Evolutionary conservation across 108 stramenopile genomes (phyloP).

Genomic region (Stephanodiscus minutulus): DNA sequence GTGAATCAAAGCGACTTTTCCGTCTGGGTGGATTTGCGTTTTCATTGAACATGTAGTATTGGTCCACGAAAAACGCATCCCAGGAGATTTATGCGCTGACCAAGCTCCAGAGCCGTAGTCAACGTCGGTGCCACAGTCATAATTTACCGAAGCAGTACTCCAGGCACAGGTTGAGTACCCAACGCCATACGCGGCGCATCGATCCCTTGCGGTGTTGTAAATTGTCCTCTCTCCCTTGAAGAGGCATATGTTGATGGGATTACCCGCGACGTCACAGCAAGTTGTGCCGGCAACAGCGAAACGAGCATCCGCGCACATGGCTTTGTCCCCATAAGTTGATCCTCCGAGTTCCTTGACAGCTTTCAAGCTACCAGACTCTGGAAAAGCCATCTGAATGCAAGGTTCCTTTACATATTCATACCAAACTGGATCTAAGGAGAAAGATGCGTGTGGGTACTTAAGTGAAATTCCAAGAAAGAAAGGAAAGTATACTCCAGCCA

Average conservation of each 20-base stretch:
- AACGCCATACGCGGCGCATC: slow-evolving; percentile 20
- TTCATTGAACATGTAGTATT: slow-evolving; percentile 40
- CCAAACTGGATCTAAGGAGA: slow-evolving; percentile 13
- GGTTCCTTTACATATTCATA: slow-evolving; percentile 37
- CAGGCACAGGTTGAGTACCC: slow-evolving; percentile 34
- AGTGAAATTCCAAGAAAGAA: background rate
- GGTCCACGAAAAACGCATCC: slow-evolving; percentile 54
- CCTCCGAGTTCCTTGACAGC: slow-evolving; percentile 34
- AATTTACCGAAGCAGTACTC: slow-evolving; percentile 18
- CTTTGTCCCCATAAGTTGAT: slow-evolving; percentile 28
- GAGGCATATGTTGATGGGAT: slow-evolving; percentile 29
- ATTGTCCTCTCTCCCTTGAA: slow-evolving; percentile 33
- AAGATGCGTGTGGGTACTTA: background rate
- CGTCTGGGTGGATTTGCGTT: slow-evolving; percentile 55
- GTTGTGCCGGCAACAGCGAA: slow-evolving; percentile 36
- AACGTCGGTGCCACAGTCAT: slow-evolving; percentile 26
- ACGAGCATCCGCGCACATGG: slow-evolving; percentile 38
- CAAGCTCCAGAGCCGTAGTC: slow-evolving; percentile 2
- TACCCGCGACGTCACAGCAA: slow-evolving; percentile 24
- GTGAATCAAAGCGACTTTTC: slow-evolving; percentile 59
- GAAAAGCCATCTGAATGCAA: slow-evolving; percentile 44
- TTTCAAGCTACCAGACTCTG: slow-evolving; percentile 17
- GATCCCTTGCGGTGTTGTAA: slow-evolving; percentile 24
- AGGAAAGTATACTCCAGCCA: background rate
- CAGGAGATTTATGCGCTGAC: slow-evolving; percentile 12